Base-by-base conservation (phyloP, 73 alveolate genomes). In the Effrenium voratum region DNA sequence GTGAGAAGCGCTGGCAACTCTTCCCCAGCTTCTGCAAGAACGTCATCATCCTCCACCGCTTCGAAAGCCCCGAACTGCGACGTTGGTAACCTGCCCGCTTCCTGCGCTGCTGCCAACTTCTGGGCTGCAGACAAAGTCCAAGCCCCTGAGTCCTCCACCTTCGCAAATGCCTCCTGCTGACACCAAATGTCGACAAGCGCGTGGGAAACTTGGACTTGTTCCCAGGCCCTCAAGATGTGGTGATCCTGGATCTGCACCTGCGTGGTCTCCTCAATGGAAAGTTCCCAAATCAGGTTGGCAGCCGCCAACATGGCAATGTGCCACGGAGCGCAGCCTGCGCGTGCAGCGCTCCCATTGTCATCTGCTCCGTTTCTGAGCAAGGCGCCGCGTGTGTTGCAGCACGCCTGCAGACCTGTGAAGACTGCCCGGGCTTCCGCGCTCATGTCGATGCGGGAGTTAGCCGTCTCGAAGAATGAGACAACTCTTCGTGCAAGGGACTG, bases 51-150 rank as follows among this genome's bases (percentile, higher is more conserved):
- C 8, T 32, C 44, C 47, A 36, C 26, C 81, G 34, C 34, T 6
- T 70, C 81, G 47, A 36, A 44, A n/a, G 47, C 24, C 47, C 36
- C 81, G 34, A 70, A 70, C 81, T 70, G 81, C 4, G 81, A 70
- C 36, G 34, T 28, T 36, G 81, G 46, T 2, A 70, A 46, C 47
- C 47, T 44, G 13, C 81, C 81, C 2, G 60, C 86, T 16, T 76
- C 86, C 19, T 8, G 15, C 59, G 86, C 86, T 28, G 86, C 60
- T n/a, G n/a, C n/a, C n/a, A n/a, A n/a, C n/a, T n/a, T n/a, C n/a
- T n/a, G n/a, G n/a, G n/a, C n/a, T n/a, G n/a, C n/a, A n/a, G 86
- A 41, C 59, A 76, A 15, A 30, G 86, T 43, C 59, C 22, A 4
- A 38, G 86, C 86, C 34, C 19, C 86, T 3, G 41, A 4, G 38